Evolutionary conservation across 768 basidiomycete genomes (phyloP).

Genomic region (Mycena galericulata): DNA sequence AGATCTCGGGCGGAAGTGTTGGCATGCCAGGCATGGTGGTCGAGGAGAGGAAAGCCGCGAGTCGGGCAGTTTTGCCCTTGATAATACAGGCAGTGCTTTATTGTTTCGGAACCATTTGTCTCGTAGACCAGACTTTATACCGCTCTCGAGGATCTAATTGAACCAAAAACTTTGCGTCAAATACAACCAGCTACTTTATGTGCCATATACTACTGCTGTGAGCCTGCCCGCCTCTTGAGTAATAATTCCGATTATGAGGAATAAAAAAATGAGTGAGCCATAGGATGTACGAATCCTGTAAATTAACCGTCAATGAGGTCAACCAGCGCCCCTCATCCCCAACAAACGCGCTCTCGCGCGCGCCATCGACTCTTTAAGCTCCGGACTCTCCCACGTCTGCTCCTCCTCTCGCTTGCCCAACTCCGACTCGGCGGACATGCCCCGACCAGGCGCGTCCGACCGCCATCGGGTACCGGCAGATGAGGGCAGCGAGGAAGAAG

Average conservation of each 20-base stretch:
- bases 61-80: background rate
- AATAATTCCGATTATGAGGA: conserved; percentile 21
- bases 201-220: conserved; percentile 9
- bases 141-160: too few relatives aligned
- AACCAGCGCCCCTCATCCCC: conserved; percentile 30
- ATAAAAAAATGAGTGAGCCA: conserved; percentile 4
- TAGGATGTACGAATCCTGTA: background rate
- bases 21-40: conserved; percentile 40
- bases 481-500: conserved; percentile 39
- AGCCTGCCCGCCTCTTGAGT: background rate
- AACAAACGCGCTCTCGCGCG: conserved; percentile 63
- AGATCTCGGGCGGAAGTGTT: conserved; percentile 49
- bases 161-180: background rate
- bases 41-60: background rate
- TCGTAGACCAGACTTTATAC: too few relatives aligned
- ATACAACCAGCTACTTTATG: conserved; percentile 31
- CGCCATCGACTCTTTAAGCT: conserved; percentile 80
- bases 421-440: conserved; percentile 51
- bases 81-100: background rate
- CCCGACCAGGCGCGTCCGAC: conserved; percentile 38
- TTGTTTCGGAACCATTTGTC: too few relatives aligned
- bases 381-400: conserved; percentile 70
- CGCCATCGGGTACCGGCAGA: conserved; percentile 24
- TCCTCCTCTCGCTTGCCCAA: conserved; percentile 54
- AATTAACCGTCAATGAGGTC: conserved; percentile 12